A percentile compares a stretch with the other conserved stretches of the same genome.
Conservation (phyloP, 1,139 yeast genomes). For the Wickerhamiella infanticola region DNA sequence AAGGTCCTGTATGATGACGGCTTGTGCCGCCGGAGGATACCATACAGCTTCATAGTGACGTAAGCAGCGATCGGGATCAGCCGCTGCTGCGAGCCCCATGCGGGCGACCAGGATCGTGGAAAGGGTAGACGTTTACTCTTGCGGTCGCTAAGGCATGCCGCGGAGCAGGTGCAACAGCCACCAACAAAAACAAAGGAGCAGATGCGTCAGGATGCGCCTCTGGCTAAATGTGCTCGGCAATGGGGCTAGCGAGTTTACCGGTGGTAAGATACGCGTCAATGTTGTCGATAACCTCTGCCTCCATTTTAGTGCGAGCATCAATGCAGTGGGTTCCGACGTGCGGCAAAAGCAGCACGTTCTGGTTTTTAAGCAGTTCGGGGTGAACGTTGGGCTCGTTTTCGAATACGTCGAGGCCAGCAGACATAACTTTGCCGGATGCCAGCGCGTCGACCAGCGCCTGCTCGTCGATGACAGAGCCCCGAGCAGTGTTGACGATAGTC, state of each 20-base stretch:
- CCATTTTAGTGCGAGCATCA: slow-evolving; percentile 42
- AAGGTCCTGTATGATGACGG: too few species aligned
- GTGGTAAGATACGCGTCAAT: slow-evolving; percentile 14
- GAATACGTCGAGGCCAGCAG: slow-evolving; percentile 70
- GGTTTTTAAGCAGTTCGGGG: slow-evolving; percentile 22
- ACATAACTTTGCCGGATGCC: slow-evolving; percentile 45
- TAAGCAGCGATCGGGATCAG: too few species aligned
- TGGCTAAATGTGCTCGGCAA: too few species aligned
- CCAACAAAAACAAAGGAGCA: too few species aligned
- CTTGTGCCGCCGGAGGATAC: too few species aligned
- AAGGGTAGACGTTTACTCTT: too few species aligned
- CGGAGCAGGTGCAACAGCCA: too few species aligned
- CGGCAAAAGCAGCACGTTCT: slow-evolving; percentile 42
- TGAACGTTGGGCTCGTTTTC: slow-evolving; percentile 48
- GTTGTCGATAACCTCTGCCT: slow-evolving; percentile 35
- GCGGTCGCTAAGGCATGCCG: too few species aligned
- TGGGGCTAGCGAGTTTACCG: slow-evolving; percentile 1
- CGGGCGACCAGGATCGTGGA: too few species aligned
- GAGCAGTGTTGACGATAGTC: slow-evolving; percentile 59
- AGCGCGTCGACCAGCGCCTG: slow-evolving; percentile 54
- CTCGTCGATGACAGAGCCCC: slow-evolving; percentile 63
- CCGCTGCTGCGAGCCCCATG: too few species aligned
- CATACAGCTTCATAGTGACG: too few species aligned
- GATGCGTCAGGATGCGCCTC: too few species aligned
- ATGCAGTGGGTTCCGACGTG: slow-evolving; percentile 48